These are phyloP conservation scores for Aspergillus ustus DNA, from an alignment of 2,329 filamentous ascomycete genomes.

Conservation along the genomic window DNA sequence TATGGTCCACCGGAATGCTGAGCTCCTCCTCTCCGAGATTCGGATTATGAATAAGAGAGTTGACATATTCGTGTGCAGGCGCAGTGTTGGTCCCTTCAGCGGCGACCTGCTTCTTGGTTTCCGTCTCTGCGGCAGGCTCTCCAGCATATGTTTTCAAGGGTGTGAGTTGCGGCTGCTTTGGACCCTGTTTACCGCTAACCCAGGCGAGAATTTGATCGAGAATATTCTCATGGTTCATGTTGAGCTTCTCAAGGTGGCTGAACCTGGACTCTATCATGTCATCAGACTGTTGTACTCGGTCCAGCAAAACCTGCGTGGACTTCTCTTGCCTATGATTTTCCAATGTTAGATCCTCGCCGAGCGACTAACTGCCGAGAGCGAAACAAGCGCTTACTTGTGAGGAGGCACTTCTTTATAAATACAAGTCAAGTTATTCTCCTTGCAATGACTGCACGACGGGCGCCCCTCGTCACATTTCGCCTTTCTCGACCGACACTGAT, in stretches of 20 bases:
- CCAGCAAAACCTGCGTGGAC: constrained; percentile 43
- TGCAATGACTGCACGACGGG: constrained; percentile 81
- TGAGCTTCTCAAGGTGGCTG: constrained; percentile 23
- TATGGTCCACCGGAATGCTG: constrained; percentile 82
- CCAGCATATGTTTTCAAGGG: constrained; percentile 32
- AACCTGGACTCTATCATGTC: constrained; percentile 35
- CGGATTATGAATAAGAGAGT: constrained; percentile 18
- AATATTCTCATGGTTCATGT: constrained; percentile 24
- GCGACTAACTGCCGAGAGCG: not conserved
- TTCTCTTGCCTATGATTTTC: constrained; percentile 44
- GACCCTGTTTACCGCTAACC: constrained; percentile 17
- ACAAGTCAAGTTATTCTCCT: constrained; percentile 81
- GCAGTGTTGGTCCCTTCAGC: constrained; percentile 9
- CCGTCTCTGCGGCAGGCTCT: constrained; percentile 18
- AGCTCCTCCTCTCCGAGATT: constrained; percentile 53
- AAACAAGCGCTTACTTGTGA: constrained; percentile 70
- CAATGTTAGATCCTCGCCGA: constrained; percentile 9
- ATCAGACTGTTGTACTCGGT: constrained; percentile 38
- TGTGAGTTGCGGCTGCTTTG: constrained; percentile 20
- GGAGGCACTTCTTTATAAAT: constrained; percentile 89
- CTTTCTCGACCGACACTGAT: constrained; percentile 84
- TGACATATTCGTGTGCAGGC: constrained; percentile 1
- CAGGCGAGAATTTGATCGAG: constrained; percentile 16
- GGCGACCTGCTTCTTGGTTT: constrained; percentile 20
- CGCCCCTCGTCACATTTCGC: constrained; percentile 89